Conservation (phyloP, 1,139 yeast genomes). For the Pneumocystis sp. region DNA sequence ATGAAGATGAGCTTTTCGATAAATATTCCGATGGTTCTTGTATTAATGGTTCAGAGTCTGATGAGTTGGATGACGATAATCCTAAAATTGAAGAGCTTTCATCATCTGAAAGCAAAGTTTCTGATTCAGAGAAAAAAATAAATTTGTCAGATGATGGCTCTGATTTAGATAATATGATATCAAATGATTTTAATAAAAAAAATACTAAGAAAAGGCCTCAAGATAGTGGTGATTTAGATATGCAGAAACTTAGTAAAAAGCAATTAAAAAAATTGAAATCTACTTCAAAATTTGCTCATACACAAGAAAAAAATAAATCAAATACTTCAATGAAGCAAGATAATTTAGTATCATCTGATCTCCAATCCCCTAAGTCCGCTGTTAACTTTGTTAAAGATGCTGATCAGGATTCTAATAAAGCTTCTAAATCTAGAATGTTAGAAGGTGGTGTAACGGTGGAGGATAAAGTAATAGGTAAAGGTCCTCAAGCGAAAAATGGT, state of each 20-base stretch:
- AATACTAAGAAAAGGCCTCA: conserved; percentile 16
- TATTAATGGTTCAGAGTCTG: conserved; percentile 32
- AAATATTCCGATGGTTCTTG: conserved; percentile 31
- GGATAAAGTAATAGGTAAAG: conserved; percentile 81
- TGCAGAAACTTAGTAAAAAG: conserved; percentile 21
- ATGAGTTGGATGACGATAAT: conserved; percentile 9
- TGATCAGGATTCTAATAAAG: conserved; percentile 69
- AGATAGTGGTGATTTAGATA: conserved; percentile 13
- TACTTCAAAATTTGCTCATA: conserved; percentile 13
- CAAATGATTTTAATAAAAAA: conserved; percentile 15
- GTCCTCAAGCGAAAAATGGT: conserved; percentile 76
- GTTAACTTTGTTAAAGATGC: conserved; percentile 81
- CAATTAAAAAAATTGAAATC: conserved; percentile 23
- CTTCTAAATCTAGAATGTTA: conserved; percentile 49
- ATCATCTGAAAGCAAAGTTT: conserved; percentile 18
- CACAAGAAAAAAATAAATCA: conserved; percentile 17
- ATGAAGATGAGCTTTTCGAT: conserved; percentile 63
- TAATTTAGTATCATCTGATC: conserved; percentile 9
- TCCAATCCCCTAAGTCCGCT: conserved; percentile 37
- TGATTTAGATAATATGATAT: conserved; percentile 14
- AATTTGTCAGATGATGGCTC: conserved; percentile 25
- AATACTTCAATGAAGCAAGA: neutral
- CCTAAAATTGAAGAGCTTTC: conserved; percentile 25
- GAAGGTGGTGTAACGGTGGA: conserved; percentile 89
- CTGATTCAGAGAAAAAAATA: conserved; percentile 35